A percentile compares a stretch with the other conserved stretches of the same genome.
Evolutionary conservation across 2,329 filamentous ascomycete genomes (phyloP).

Genomic region (Pestalotiopsis sp.): DNA sequence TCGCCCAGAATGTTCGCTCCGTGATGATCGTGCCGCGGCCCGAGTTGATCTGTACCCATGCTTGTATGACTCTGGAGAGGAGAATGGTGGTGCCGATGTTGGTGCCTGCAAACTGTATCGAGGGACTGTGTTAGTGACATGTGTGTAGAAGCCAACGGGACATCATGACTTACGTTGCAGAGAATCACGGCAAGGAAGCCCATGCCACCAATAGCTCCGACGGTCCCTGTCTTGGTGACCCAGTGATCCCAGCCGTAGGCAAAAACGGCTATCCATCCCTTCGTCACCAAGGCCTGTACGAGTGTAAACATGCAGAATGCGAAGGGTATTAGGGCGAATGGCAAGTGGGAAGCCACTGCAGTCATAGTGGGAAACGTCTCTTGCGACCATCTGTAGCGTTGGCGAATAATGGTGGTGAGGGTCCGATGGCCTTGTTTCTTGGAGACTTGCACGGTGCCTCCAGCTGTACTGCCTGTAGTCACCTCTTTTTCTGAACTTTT

Average conservation of each 20-base stretch:
- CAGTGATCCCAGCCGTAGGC: constrained; percentile 75
- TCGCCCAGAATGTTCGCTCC: constrained; percentile 72
- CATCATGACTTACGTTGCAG: constrained; percentile 64
- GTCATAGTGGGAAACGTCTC: constrained; percentile 73
- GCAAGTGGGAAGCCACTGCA: constrained; percentile 66
- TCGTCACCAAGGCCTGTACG: constrained; percentile 72
- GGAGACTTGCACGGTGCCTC: constrained; percentile 10
- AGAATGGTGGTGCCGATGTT: constrained; percentile 79
- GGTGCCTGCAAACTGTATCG: constrained; percentile 70
- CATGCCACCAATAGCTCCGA: constrained; percentile 73
- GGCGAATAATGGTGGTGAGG: constrained; percentile 50
- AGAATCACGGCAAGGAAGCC: constrained; percentile 71
- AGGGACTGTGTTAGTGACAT: neutral
- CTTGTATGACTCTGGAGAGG: constrained; percentile 69
- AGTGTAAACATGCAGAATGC: constrained; percentile 76
- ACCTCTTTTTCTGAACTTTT: constrained; percentile 12
- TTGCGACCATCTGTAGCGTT: constrained; percentile 60
- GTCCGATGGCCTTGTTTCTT: constrained; percentile 40
- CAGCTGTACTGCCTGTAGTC: neutral
- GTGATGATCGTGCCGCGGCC: constrained; percentile 51
- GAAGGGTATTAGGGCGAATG: constrained; percentile 70
- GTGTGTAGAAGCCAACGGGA: neutral
- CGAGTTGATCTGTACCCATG: constrained; percentile 65
- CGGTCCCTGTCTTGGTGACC: constrained; percentile 69
- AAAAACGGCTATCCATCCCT: constrained; percentile 75